A percentile compares a stretch with the other conserved stretches of the same genome.
Conservation (phyloP, 2,329 filamentous ascomycete species). For the Fusarium drepaniforme region DNA sequence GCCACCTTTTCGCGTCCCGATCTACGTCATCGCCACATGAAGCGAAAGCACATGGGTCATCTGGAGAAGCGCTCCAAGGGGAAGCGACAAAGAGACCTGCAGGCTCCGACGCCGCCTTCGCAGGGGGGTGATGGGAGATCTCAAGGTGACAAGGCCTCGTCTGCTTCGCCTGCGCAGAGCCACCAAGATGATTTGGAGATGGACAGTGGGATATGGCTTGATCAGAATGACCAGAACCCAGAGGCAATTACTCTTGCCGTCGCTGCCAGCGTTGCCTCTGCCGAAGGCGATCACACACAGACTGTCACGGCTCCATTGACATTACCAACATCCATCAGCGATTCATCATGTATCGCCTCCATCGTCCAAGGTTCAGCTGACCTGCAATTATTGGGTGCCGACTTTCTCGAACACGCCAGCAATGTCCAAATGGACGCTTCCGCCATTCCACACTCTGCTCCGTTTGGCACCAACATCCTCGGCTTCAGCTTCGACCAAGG, state of each 20-base stretch:
- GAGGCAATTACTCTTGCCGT: neutral
- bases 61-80: neutral
- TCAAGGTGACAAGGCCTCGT: constrained; percentile 1
- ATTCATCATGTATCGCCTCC: neutral
- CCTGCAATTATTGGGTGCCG: neutral
- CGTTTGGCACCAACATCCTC: constrained; percentile 8
- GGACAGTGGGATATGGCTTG: constrained; percentile 1
- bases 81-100: neutral
- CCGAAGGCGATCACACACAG: neutral
- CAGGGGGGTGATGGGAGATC: neutral
- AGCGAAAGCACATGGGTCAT: constrained; percentile 52
- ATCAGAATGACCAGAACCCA: neutral
- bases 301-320: neutral
- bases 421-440: neutral
- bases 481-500: constrained; percentile 22
- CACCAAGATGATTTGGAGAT: constrained; percentile 1
- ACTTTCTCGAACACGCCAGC: constrained; percentile 7
- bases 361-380: neutral
- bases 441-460: neutral
- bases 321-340: neutral
- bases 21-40: constrained; percentile 55
- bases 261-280: neutral
- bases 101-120: constrained; percentile 16
- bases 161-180: constrained; percentile 4
- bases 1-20: constrained; percentile 56